Evolutionary conservation across 2,329 filamentous ascomycete genomes (phyloP).

Genomic region (Calonectria montana): DNA sequence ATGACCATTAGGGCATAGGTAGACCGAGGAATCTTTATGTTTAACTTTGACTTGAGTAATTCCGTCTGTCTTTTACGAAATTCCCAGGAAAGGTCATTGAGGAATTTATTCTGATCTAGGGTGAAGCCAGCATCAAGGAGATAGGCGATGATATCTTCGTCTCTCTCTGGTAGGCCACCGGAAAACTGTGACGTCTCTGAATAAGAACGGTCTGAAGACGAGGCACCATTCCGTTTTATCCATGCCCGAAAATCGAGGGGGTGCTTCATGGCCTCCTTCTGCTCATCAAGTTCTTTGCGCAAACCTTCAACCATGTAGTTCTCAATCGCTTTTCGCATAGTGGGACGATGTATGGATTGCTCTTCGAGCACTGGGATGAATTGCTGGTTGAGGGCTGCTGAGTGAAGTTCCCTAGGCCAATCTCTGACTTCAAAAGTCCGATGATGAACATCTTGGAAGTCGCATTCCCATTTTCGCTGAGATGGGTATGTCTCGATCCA

Average conservation of each 20-base stretch:
- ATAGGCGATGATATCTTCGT: constrained; percentile 63
- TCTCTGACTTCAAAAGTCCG: constrained; percentile 74
- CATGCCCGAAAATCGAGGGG: constrained; percentile 65
- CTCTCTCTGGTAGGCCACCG: constrained; percentile 61
- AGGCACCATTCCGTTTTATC: constrained; percentile 56
- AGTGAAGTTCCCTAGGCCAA: constrained; percentile 44
- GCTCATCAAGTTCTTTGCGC: constrained; percentile 60
- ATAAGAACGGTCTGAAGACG: constrained; percentile 51
- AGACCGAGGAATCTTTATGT: constrained; percentile 70
- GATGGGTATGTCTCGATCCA: constrained; percentile 77
- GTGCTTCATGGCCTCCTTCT: constrained; percentile 62
- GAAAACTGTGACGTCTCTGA: constrained; percentile 55
- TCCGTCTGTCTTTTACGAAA: constrained; percentile 66
- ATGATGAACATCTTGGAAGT: constrained; percentile 59
- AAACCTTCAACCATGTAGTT: constrained; percentile 63
- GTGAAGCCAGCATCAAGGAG: constrained; percentile 72
- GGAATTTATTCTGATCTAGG: constrained; percentile 57
- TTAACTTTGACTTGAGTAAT: constrained; percentile 65
- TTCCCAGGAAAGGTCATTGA: constrained; percentile 59
- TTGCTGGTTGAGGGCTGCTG: constrained; percentile 72
- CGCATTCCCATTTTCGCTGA: constrained; percentile 75
- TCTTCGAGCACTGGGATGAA: constrained; percentile 76
- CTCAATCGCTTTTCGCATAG: constrained; percentile 62
- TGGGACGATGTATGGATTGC: constrained; percentile 57
- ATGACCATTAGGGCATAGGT: constrained; percentile 75